Evolutionary conservation across 768 basidiomycete genomes (phyloP), one percentile per base, ranked within the genome.

Genomic region (Tulasnella sp.): DNA sequence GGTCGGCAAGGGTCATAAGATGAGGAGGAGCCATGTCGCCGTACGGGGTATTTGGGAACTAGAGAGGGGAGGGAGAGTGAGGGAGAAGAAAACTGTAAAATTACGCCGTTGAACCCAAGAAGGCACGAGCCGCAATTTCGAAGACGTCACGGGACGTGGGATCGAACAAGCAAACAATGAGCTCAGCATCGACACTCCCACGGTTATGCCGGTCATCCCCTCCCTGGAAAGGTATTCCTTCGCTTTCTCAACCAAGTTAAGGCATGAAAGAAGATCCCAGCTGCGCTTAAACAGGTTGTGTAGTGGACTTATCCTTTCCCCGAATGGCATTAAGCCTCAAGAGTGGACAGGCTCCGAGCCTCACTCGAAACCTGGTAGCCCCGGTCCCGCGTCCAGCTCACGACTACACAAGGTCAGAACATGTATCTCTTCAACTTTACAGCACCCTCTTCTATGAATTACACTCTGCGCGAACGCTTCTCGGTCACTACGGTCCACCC

Each of bases 1-100:
- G 90, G 88, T 98, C 97, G 3, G 96, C 97, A 83, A 98, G 89
- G 12, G 94, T 94, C 89, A 97, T 90, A 1, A 98, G 88, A 85
- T 94, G 94, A 0, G 93, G 95, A 14, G 86, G 86, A 16, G 83
- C 42, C 82, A 82, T 82, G 8, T 46, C 72, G 20, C 3, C 24
- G 37, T 37, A 12, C n/a, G 7, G 28, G 58, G n/a, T 16, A n/a
- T 8, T 28, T 60, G n/a, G 24, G n/a, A 7, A 28, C 58, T 7
- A 60, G 24, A 60, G n/a, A 8, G 44, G 44, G 7, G 58, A n/a
- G 31, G n/a, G 16, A 60, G 28, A 28, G 22, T 9, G 58, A 16
- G 58, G 2, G 46, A 46, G 16, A 28, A 60, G 37, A 60, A 60
- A 60, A 60, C 5, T 60, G 58, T 60, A 60, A 60, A 69, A 69